Evolutionary conservation across 768 basidiomycete species (phyloP).

Genomic region (Fomitopsis serialis): DNA sequence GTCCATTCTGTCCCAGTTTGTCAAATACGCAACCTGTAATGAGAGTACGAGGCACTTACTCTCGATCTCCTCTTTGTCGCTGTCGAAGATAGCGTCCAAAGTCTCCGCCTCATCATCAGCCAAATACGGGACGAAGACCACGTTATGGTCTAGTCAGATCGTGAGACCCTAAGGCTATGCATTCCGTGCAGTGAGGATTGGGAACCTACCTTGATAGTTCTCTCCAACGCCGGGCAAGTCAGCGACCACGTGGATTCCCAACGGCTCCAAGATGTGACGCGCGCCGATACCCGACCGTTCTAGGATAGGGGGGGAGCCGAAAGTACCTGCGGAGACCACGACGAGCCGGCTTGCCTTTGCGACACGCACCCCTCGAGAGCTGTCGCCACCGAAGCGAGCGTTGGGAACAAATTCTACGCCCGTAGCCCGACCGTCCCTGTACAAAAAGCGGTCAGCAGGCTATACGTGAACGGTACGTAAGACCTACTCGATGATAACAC

Average conservation of each 20-base stretch:
- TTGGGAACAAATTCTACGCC: constrained; percentile 33
- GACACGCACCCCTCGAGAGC: neutral
- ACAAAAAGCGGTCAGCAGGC: neutral
- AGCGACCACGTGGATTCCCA: constrained; percentile 25
- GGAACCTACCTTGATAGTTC: constrained; percentile 38
- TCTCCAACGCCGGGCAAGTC: constrained; percentile 40
- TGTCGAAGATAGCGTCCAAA: constrained; percentile 13
- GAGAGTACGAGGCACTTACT: too few species aligned
- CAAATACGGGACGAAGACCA: constrained; percentile 7
- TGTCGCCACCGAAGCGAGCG: constrained; percentile 15
- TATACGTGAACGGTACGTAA: neutral
- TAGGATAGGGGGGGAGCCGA: constrained; percentile 45
- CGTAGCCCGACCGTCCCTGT: constrained; percentile 29
- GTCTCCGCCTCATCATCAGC: constrained; percentile 15
- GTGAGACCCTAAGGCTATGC: too few species aligned
- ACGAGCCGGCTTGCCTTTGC: constrained; percentile 31
- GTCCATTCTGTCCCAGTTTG: too few species aligned
- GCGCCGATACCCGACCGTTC: constrained; percentile 46
- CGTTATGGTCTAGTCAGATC: constrained; percentile 16
- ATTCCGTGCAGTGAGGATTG: too few species aligned
- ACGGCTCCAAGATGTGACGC: constrained; percentile 19
- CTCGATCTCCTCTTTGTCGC: constrained; percentile 10
- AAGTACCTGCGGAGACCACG: constrained; percentile 33
- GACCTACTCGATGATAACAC: constrained; percentile 31
- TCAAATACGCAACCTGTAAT: too few species aligned